These are phyloP conservation scores for Gossypium davidsonii DNA, from an alignment of 441 rosid species.

Conservation along the genomic window DNA sequence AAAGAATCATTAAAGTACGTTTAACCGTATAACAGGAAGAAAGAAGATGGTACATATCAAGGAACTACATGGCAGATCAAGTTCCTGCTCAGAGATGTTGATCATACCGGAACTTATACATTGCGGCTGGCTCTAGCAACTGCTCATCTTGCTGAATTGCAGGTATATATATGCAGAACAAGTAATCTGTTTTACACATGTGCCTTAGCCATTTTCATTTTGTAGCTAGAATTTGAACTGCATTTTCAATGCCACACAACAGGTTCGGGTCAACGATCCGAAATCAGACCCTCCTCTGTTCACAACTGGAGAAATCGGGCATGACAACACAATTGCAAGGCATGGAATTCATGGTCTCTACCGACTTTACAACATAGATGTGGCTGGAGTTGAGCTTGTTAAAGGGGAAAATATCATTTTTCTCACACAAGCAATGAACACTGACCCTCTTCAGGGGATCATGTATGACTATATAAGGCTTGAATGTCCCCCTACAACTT, in stretches of 20 bases:
- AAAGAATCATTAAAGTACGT: neutral
- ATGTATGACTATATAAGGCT: constrained; percentile 90
- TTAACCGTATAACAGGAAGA: constrained; percentile 29
- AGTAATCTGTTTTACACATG: neutral
- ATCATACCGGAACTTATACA: constrained; percentile 37
- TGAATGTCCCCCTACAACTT: constrained; percentile 48
- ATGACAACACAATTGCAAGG: constrained; percentile 82
- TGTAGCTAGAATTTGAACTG: neutral
- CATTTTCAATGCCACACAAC: neutral
- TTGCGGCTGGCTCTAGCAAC: constrained; percentile 67
- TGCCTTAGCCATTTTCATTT: neutral
- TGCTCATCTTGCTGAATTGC: constrained; percentile 59
- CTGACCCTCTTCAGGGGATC: constrained; percentile 56
- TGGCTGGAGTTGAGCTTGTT: constrained; percentile 39
- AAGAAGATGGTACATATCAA: constrained; percentile 32
- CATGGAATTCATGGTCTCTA: constrained; percentile 88
- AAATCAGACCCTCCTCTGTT: constrained; percentile 38
- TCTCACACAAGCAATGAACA: constrained; percentile 51
- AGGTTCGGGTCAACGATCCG: constrained; percentile 59
- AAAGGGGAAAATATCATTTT: constrained; percentile 64
- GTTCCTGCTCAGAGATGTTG: constrained; percentile 38
- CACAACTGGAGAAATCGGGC: constrained; percentile 69
- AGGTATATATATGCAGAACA: constrained; percentile 25
- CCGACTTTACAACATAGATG: constrained; percentile 56
- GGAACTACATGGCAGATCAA: constrained; percentile 75